A percentile compares a stretch with the other conserved stretches of the same genome.
These are phyloP conservation scores for Globisporangium okanoganense DNA, from an alignment of 352 stramenopile genomes.

Conservation along the genomic window DNA sequence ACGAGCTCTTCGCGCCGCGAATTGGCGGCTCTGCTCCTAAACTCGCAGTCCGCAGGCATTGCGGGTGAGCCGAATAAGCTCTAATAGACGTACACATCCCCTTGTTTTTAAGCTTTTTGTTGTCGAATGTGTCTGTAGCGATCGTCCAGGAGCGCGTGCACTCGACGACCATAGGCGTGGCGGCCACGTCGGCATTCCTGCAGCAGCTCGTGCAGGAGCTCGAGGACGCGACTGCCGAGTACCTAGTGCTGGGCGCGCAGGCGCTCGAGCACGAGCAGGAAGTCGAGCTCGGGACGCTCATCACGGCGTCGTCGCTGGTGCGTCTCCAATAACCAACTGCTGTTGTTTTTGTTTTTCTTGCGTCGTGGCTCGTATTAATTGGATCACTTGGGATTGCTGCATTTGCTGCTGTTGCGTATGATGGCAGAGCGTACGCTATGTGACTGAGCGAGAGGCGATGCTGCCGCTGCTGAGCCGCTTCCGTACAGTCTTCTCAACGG, in stretches of 20 bases:
- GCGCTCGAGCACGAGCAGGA: constrained; percentile 44
- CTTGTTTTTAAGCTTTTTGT: background rate
- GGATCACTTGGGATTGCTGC: background rate
- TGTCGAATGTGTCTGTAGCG: constrained; percentile 19
- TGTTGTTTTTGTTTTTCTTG: background rate
- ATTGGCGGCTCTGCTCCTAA: constrained; percentile 29
- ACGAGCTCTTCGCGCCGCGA: constrained; percentile 7
- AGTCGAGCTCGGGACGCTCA: constrained; percentile 61
- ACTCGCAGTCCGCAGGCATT: constrained; percentile 24
- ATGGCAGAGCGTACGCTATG: constrained; percentile 62
- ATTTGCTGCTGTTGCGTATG: background rate
- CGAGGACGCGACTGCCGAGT: constrained; percentile 43
- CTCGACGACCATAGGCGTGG: constrained; percentile 53
- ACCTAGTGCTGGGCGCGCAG: constrained; percentile 18
- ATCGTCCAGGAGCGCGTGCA: constrained; percentile 77
- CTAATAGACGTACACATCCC: too few species aligned
- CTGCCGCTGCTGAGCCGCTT: constrained; percentile 48
- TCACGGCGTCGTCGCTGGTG: constrained; percentile 62
- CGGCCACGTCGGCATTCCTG: constrained; percentile 58
- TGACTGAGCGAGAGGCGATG: constrained; percentile 68
- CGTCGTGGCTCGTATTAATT: background rate
- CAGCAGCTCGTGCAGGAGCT: constrained; percentile 64
- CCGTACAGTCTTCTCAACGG: constrained; percentile 37
- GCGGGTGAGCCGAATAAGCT: constrained; percentile 13
- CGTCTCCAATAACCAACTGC: background rate